phyloP scores from a whole-genome alignment of 257 asterid species.

The Nicotiana knightiana region DNA sequence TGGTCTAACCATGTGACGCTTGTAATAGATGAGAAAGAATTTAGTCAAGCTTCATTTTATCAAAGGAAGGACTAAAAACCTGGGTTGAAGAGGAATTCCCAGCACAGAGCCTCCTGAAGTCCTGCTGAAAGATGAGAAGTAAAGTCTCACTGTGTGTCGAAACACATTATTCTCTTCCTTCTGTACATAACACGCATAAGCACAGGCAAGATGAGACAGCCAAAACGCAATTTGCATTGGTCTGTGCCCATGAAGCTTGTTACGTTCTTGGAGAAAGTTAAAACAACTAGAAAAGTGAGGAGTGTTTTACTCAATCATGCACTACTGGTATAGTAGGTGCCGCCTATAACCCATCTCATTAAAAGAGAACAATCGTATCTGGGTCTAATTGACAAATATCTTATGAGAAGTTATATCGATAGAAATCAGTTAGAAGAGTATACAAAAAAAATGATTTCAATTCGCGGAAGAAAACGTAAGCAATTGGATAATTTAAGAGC shows the following conservation, averaged over 20 bases:
- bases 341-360: not conserved
- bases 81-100: not conserved
- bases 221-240: not conserved
- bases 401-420: not conserved
- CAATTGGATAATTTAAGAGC: not conserved
- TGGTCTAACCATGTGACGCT: not conserved
- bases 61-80: not conserved
- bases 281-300: not conserved
- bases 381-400: not conserved
- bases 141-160: no score
- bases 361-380: not conserved
- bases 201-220: not conserved
- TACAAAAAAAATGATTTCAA: not conserved
- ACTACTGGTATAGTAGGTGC: not conserved
- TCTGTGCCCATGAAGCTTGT: not conserved
- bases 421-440: not conserved
- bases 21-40: not conserved
- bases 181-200: not conserved
- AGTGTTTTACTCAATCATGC: not conserved
- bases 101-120: not conserved
- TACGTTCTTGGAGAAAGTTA: not conserved
- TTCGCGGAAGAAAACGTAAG: not conserved
- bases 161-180: not conserved
- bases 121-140: no score
- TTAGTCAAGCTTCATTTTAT: not conserved